Conservation (phyloP, 2,329 filamentous ascomycete species). For the Aspergillus viridinutans region DNA sequence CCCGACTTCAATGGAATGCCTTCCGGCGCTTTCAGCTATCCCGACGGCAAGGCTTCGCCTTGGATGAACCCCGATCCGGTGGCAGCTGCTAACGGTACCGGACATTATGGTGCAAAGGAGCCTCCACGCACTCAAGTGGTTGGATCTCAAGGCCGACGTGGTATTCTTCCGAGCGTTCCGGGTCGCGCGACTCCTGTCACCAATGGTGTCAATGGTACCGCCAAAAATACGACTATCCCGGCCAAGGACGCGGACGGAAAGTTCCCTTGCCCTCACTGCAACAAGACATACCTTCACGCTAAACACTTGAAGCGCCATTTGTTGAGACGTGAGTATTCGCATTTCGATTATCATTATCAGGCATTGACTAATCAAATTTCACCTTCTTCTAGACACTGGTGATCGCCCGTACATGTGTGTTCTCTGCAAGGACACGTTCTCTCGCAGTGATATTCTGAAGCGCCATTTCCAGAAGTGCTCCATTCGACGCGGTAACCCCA, state of each 20-base stretch:
- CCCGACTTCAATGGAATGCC: constrained; percentile 65
- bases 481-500: constrained; percentile 90
- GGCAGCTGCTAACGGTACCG: constrained; percentile 35
- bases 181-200: constrained; percentile 75
- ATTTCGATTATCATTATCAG: constrained; percentile 2
- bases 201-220: constrained; percentile 55
- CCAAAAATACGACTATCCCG: constrained; percentile 79
- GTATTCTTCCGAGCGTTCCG: constrained; percentile 85
- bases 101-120: constrained; percentile 40
- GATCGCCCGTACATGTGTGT: constrained; percentile 98
- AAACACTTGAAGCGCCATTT: constrained; percentile 98
- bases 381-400: constrained; percentile 70
- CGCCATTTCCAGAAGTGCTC: constrained; percentile 99
- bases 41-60: constrained; percentile 55
- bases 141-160: constrained; percentile 86
- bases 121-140: constrained; percentile 72
- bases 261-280: constrained; percentile 96
- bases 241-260: constrained; percentile 97
- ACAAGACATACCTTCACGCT: constrained; percentile 94
- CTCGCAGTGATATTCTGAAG: constrained; percentile 95
- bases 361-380: constrained; percentile 9
- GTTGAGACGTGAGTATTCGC: constrained; percentile 75
- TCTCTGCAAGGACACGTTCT: constrained; percentile 96
- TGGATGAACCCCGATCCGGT: constrained; percentile 38
- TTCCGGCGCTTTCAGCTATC: constrained; percentile 58